Conservation (phyloP, 2,329 filamentous ascomycete genomes). For the Penicillium sclerotiorum region DNA sequence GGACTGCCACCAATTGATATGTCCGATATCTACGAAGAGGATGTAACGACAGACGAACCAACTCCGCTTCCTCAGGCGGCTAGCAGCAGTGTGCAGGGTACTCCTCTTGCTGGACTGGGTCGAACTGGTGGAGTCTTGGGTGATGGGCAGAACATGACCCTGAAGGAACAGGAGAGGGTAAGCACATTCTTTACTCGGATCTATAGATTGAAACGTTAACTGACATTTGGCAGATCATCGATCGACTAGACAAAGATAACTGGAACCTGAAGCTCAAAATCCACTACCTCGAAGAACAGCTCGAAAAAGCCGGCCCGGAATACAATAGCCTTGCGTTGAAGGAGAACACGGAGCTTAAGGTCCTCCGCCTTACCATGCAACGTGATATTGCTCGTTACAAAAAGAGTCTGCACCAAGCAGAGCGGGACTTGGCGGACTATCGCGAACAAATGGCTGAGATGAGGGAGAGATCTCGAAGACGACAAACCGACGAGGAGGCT, state of each 20-base stretch:
- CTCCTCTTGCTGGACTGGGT: constrained; percentile 72
- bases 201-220: not conserved
- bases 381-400: constrained; percentile 83
- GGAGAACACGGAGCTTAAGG: constrained; percentile 95
- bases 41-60: constrained; percentile 66
- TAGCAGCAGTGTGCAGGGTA: constrained; percentile 79
- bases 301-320: constrained; percentile 83
- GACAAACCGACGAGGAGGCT: constrained; percentile 71
- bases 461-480: constrained; percentile 77
- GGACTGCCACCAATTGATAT: constrained; percentile 73
- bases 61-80: constrained; percentile 76
- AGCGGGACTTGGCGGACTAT: constrained; percentile 84
- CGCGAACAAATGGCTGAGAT: constrained; percentile 79
- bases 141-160: constrained; percentile 76
- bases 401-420: constrained; percentile 78
- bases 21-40: constrained; percentile 65
- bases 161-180: constrained; percentile 92
- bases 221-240: constrained; percentile 62
- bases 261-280: constrained; percentile 97
- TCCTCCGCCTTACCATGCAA: constrained; percentile 86
- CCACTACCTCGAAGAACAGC: constrained; percentile 89
- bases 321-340: constrained; percentile 86
- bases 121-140: constrained; percentile 69
- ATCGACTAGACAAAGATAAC: constrained; percentile 97
- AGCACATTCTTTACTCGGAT: not conserved